phyloP scores from a whole-genome alignment of 768 basidiomycete species.

The Tricholoma bakamatsutake region DNA sequence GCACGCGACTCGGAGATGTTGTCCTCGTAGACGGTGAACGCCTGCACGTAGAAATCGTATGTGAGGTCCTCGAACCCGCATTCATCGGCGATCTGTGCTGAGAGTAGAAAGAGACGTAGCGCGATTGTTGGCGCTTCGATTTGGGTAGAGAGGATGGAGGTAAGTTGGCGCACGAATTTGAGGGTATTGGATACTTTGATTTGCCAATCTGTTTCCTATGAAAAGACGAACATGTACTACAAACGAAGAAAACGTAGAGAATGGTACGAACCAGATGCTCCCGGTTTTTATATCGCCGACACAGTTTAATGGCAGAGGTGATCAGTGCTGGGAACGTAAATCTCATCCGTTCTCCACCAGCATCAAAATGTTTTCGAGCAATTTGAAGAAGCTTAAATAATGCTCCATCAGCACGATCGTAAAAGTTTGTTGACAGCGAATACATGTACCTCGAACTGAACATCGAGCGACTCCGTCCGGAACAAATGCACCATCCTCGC shows the following conservation, averaged over 20 bases:
- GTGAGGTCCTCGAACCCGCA: conserved; percentile 93
- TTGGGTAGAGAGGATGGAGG: conserved; percentile 86
- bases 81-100: conserved; percentile 93
- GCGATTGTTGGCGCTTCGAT: conserved; percentile 92
- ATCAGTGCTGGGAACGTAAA: conserved; percentile 97
- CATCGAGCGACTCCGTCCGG: conserved; percentile 76
- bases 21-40: conserved; percentile 97
- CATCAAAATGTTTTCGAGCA: conserved; percentile 83
- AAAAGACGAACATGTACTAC: conserved; percentile 2
- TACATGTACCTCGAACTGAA: conserved; percentile 71
- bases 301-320: conserved; percentile 88
- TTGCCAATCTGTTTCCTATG: conserved; percentile 82
- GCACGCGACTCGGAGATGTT: conserved; percentile 93
- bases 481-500: conserved; percentile 98
- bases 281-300: conserved; percentile 82
- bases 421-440: conserved; percentile 26
- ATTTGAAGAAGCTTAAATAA: conserved; percentile 73
- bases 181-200: conserved; percentile 81
- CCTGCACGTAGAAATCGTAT: conserved; percentile 97
- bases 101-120: conserved; percentile 89
- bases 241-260: neutral
- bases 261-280: conserved; percentile 55
- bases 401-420: neutral
- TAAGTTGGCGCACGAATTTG: conserved; percentile 92
- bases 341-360: conserved; percentile 91